A percentile compares a stretch with the other conserved stretches of the same genome.
These are phyloP conservation scores for Prunus mira DNA, from an alignment of 306 rosid genomes.

Conservation along the genomic window DNA sequence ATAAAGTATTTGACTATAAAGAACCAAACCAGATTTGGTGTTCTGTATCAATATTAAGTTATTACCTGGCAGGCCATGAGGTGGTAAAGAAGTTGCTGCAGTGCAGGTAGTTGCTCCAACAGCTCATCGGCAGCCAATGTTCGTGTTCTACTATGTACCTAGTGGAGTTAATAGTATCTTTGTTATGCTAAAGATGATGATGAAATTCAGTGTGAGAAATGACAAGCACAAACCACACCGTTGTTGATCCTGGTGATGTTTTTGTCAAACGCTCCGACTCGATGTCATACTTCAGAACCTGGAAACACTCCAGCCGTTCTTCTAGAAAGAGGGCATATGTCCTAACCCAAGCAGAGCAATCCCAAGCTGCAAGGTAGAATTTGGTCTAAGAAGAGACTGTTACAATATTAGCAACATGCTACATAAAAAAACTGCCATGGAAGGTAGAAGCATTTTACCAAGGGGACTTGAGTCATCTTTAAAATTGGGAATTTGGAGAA, in stretches of 20 bases:
- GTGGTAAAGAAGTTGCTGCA: constrained; percentile 85
- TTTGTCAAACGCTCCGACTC: constrained; percentile 70
- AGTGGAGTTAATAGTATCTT: constrained; percentile 26
- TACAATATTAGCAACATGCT: not conserved
- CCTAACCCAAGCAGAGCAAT: constrained; percentile 90
- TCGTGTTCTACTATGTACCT: constrained; percentile 67
- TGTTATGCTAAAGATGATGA: constrained; percentile 13
- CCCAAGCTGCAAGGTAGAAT: constrained; percentile 78
- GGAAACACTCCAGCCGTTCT: constrained; percentile 79
- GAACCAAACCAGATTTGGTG: not conserved
- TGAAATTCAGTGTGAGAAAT: not conserved
- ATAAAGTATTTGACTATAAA: not conserved
- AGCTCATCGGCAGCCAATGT: constrained; percentile 46
- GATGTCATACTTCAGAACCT: constrained; percentile 72
- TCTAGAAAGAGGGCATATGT: constrained; percentile 79
- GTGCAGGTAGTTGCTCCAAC: constrained; percentile 79
- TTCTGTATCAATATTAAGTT: constrained; percentile 2
- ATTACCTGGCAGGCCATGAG: constrained; percentile 77
- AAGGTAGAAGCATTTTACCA: constrained; percentile 39
- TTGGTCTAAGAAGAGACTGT: constrained; percentile 27
- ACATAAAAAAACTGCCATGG: not conserved
- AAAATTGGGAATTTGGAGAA: constrained; percentile 85
- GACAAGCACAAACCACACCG: constrained; percentile 38
- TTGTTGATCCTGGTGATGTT: constrained; percentile 38
- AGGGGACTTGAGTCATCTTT: constrained; percentile 86